Conservation (phyloP, 805 yeast genomes). For the Saccharomycopsis sp. region DNA sequence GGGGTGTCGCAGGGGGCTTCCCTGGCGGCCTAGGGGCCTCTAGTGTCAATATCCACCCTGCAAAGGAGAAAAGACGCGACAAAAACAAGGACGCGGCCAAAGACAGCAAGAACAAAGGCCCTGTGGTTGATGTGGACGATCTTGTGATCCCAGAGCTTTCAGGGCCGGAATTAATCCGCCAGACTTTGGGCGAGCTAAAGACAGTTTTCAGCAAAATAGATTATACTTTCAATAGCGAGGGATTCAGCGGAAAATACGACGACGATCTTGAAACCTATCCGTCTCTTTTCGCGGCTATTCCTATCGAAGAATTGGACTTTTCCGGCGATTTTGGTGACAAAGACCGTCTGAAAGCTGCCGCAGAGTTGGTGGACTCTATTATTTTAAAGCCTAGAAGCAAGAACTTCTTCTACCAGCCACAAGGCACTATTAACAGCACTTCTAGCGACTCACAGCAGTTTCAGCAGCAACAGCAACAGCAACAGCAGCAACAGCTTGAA, state of each 20-base stretch:
- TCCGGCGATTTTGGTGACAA: slow-evolving; percentile 3
- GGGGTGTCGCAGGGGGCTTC: slow-evolving; percentile 22
- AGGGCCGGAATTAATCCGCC: slow-evolving; percentile 43
- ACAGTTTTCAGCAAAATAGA: slow-evolving; percentile 29
- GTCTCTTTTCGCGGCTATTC: slow-evolving; percentile 44
- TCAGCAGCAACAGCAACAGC: slow-evolving; percentile 28
- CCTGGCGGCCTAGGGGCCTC: neutral
- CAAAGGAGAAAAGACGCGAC: slow-evolving; percentile 27
- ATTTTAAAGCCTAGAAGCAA: slow-evolving; percentile 30
- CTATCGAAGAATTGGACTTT: slow-evolving; percentile 26
- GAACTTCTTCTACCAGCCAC: slow-evolving; percentile 7
- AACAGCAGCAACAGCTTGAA: slow-evolving; percentile 30
- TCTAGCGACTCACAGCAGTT: slow-evolving; percentile 21
- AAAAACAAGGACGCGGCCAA: slow-evolving; percentile 27
- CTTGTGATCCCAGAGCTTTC: slow-evolving; percentile 40
- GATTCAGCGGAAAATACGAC: slow-evolving; percentile 25
- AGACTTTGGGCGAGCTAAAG: slow-evolving; percentile 37
- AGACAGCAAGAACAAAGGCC: slow-evolving; percentile 30
- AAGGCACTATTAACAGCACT: slow-evolving; percentile 15
- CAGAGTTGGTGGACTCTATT: slow-evolving; percentile 32
- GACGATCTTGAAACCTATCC: slow-evolving; percentile 27
- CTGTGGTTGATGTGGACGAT: slow-evolving; percentile 38
- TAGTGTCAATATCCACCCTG: slow-evolving; percentile 10
- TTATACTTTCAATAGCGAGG: slow-evolving; percentile 33
- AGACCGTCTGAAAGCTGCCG: slow-evolving; percentile 17